These are phyloP conservation scores for Amphirosellinia nigrospora DNA, from an alignment of 495 filamentous ascomycete genomes.

Conservation along the genomic window DNA sequence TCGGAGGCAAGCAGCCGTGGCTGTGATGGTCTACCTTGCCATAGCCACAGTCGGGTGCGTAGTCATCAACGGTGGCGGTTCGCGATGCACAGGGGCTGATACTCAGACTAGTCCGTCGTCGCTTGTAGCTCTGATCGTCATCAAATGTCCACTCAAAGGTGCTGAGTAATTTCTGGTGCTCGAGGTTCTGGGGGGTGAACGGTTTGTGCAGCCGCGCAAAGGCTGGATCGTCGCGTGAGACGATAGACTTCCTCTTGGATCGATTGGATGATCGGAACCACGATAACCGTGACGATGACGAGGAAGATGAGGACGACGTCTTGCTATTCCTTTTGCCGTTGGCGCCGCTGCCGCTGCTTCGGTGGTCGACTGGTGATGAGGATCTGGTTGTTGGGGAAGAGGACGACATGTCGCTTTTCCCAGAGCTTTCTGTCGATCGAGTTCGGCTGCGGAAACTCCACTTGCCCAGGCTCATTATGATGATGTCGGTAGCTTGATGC, in stretches of 20 bases:
- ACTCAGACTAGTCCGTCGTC: slow-evolving; percentile 32
- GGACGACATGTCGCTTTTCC: slow-evolving; percentile 12
- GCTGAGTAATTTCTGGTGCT: slow-evolving; percentile 38
- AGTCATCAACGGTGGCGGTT: slow-evolving; percentile 31
- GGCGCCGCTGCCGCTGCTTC: neutral
- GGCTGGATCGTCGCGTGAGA: slow-evolving; percentile 25
- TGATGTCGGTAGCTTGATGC: neutral
- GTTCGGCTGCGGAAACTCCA: slow-evolving; percentile 17
- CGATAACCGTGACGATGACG: slow-evolving; percentile 12
- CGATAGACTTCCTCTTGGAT: slow-evolving; percentile 19
- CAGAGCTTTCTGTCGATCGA: slow-evolving; percentile 3
- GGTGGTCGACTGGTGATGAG: neutral
- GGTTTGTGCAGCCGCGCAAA: slow-evolving; percentile 32
- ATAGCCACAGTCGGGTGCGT: slow-evolving; percentile 10
- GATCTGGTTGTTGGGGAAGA: neutral
- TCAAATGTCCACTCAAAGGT: slow-evolving; percentile 38
- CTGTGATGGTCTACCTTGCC: neutral
- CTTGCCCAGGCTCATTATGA: slow-evolving; percentile 19
- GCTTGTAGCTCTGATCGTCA: slow-evolving; percentile 20
- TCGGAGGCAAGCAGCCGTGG: slow-evolving; percentile 17
- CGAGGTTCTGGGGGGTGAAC: slow-evolving; percentile 39
- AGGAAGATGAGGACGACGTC: neutral
- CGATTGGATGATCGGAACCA: slow-evolving; percentile 22
- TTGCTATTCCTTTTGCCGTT: slow-evolving; percentile 18
- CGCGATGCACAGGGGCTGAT: slow-evolving; percentile 38